These are phyloP conservation scores for Penicillium waksmanii DNA, from an alignment of 495 filamentous ascomycete species.

Conservation along the genomic window DNA sequence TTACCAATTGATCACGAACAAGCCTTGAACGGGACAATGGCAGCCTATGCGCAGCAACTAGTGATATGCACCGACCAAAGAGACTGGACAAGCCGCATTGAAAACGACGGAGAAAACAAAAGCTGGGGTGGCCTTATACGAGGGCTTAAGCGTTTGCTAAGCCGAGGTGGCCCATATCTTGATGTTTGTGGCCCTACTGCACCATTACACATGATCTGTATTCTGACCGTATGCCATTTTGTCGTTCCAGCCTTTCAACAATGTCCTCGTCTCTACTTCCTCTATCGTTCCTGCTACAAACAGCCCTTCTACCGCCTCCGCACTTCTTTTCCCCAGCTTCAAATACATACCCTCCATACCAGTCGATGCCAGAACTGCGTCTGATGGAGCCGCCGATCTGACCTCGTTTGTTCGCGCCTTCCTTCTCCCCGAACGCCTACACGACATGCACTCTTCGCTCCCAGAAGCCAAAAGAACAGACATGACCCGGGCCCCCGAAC, in stretches of 20 bases:
- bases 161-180: conserved; percentile 64
- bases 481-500: conserved; percentile 34
- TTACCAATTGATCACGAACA: conserved; percentile 76
- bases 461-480: conserved; percentile 35
- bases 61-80: conserved; percentile 76
- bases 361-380: conserved; percentile 13
- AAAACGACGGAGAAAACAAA: conserved; percentile 58
- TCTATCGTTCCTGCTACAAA: conserved; percentile 60
- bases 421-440: conserved; percentile 59
- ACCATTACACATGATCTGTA: not conserved
- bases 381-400: conserved; percentile 23
- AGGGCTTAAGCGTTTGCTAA: conserved; percentile 68
- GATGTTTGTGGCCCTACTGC: conserved; percentile 61
- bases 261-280: conserved; percentile 71
- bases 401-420: conserved; percentile 44
- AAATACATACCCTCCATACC: conserved; percentile 76
- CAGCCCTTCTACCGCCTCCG: conserved; percentile 55
- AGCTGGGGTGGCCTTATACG: conserved; percentile 65
- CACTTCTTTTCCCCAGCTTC: conserved; percentile 77
- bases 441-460: conserved; percentile 58
- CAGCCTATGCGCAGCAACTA: conserved; percentile 79
- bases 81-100: conserved; percentile 77
- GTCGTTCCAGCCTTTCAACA: conserved; percentile 71
- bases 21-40: conserved; percentile 72
- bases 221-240: not conserved